Conservation (phyloP, 2,329 filamentous ascomycete genomes). For the Aureobasidium sp. region DNA sequence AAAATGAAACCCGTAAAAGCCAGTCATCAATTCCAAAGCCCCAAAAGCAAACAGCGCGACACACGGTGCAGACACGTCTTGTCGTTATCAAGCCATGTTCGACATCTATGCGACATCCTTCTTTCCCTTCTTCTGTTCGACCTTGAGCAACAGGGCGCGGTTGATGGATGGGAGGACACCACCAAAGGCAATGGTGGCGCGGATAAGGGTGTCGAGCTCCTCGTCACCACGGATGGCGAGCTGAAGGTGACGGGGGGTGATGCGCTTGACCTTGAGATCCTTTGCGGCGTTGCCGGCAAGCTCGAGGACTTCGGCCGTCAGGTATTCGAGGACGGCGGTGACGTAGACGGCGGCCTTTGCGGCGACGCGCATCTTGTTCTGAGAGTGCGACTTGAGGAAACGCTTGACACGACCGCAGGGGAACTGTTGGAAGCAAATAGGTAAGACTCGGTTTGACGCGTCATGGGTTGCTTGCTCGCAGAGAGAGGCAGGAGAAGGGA, state of each 20-base stretch:
- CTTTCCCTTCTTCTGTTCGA: constrained; percentile 92
- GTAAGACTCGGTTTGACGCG: constrained; percentile 19
- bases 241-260: constrained; percentile 94
- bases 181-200: constrained; percentile 95
- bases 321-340: constrained; percentile 93
- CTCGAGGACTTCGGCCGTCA: constrained; percentile 96
- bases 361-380: constrained; percentile 99
- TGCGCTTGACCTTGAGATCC: constrained; percentile 99
- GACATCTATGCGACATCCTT: constrained; percentile 6
- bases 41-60: background rate
- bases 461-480: constrained; percentile 21
- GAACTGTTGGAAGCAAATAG: constrained; percentile 53
- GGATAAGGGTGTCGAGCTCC: constrained; percentile 93
- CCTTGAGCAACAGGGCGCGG: constrained; percentile 88
- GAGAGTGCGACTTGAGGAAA: constrained; percentile 98
- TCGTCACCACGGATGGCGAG: constrained; percentile 97
- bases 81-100: background rate
- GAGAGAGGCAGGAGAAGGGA: background rate
- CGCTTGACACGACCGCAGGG: constrained; percentile 99
- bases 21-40: constrained; percentile 11
- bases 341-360: constrained; percentile 98
- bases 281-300: constrained; percentile 97
- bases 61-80: background rate
- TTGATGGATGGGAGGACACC: constrained; percentile 99
- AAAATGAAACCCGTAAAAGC: constrained; percentile 10